phyloP scores from a whole-genome alignment of 1,284 basidiomycete genomes.

The Apiotrichum brassicae region DNA sequence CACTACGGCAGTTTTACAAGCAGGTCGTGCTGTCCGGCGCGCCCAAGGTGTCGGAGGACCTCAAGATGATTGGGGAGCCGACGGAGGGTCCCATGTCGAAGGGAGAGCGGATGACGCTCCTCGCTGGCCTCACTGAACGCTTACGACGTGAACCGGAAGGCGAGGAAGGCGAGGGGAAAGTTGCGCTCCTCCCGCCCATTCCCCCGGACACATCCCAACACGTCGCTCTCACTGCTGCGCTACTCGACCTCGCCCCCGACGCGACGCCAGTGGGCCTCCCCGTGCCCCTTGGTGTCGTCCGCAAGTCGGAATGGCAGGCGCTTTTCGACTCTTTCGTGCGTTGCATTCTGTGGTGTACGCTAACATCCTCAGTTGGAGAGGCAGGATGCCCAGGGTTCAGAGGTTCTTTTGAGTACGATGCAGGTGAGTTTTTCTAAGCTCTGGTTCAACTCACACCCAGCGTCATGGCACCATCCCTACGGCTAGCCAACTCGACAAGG shows the following conservation, averaged over 20 bases:
- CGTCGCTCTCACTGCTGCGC: constrained; percentile 13
- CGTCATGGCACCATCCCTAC: constrained; percentile 13
- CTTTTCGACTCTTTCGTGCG: constrained; percentile 37
- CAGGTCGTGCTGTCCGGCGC: constrained; percentile 26
- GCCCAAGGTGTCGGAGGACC: constrained; percentile 6
- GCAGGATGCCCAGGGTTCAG: constrained; percentile 13
- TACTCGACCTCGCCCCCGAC: constrained; percentile 4
- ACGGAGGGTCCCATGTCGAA: neutral
- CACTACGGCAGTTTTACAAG: constrained; percentile 29
- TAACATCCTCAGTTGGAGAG: neutral
- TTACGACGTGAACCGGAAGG: neutral
- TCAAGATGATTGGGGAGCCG: constrained; percentile 11
- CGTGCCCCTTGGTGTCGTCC: constrained; percentile 34
- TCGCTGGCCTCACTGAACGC: constrained; percentile 4
- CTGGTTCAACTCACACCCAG: neutral
- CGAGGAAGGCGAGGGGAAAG: neutral
- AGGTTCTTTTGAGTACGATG: constrained; percentile 17
- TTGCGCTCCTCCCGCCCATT: constrained; percentile 1
- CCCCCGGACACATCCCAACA: constrained; percentile 11
- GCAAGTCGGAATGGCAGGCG: constrained; percentile 31
- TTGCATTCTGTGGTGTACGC: neutral
- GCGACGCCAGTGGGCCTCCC: constrained; percentile 1
- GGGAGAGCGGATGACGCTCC: constrained; percentile 3
- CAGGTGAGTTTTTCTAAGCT: neutral
- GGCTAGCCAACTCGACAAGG: constrained; percentile 8